These are phyloP conservation scores for Cicer judaicum DNA, from an alignment of 306 rosid genomes.

Conservation along the genomic window DNA sequence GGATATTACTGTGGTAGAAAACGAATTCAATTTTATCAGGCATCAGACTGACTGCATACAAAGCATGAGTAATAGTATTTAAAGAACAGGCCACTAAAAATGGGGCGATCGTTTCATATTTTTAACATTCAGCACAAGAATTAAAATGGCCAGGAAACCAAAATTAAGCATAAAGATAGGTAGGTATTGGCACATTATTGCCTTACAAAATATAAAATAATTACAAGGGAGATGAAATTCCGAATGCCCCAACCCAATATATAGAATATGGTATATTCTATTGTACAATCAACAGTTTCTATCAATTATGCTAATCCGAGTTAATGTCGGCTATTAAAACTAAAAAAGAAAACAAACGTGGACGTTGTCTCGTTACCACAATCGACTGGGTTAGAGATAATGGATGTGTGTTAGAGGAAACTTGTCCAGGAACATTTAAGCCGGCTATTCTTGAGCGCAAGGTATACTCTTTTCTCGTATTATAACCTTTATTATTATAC, in stretches of 20 bases:
- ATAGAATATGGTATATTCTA: conserved; percentile 41
- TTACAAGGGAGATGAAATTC: conserved; percentile 44
- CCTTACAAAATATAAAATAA: conserved; percentile 42
- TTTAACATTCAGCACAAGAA: conserved; percentile 16
- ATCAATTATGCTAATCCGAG: conserved; percentile 45
- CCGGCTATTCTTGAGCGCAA: no score
- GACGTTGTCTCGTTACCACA: no score
- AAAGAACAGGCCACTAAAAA: not conserved
- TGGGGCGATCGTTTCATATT: not conserved
- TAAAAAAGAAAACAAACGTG: no score
- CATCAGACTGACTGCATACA: not conserved
- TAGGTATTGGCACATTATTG: conserved; percentile 27
- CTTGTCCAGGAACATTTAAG: no score
- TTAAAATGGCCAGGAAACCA: conserved; percentile 33
- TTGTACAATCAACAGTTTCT: conserved; percentile 46
- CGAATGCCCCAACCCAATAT: conserved; percentile 12
- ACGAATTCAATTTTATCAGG: not conserved
- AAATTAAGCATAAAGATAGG: conserved; percentile 21
- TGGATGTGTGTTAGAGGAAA: no score
- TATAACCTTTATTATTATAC: no score
- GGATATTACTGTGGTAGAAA: not conserved
- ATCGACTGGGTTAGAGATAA: no score
- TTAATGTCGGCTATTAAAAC: conserved; percentile 28
- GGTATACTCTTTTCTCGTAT: no score
- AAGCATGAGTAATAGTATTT: not conserved